phyloP scores from a whole-genome alignment of 2,329 filamentous ascomycete genomes.

The Aspergillus novofumigatus region DNA sequence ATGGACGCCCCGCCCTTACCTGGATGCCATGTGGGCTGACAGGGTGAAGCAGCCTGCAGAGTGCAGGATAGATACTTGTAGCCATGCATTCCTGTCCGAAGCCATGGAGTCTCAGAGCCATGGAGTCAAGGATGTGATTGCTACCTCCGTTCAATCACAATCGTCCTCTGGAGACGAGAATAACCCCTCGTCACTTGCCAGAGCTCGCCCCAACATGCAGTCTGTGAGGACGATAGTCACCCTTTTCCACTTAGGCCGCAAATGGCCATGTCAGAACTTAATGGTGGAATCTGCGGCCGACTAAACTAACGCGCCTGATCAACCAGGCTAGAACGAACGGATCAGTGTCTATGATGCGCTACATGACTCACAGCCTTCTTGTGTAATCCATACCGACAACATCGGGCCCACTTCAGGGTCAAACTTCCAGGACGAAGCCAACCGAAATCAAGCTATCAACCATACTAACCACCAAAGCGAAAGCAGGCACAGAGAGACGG shows the following conservation, averaged over 20 bases:
- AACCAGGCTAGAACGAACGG: background rate
- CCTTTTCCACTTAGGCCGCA: background rate
- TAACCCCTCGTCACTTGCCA: background rate
- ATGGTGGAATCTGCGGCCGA: background rate
- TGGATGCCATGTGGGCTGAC: constrained; percentile 1
- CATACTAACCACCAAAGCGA: no score
- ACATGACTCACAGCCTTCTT: background rate
- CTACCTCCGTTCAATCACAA: background rate
- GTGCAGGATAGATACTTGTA: background rate
- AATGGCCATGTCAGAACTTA: background rate
- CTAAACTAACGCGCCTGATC: background rate
- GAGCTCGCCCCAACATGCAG: background rate
- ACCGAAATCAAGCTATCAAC: background rate
- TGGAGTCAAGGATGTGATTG: background rate
- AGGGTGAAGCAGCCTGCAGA: background rate
- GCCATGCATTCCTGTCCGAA: background rate
- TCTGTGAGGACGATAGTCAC: background rate
- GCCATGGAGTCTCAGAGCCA: no score
- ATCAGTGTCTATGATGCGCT: background rate
- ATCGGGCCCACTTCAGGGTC: background rate
- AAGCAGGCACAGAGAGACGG: background rate
- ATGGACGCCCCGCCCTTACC: background rate
- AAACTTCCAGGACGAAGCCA: background rate
- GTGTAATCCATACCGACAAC: background rate
- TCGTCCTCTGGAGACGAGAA: background rate